These are phyloP conservation scores for Phytophthora pseudosyringae DNA, from an alignment of 352 stramenopile species.

Conservation along the genomic window DNA sequence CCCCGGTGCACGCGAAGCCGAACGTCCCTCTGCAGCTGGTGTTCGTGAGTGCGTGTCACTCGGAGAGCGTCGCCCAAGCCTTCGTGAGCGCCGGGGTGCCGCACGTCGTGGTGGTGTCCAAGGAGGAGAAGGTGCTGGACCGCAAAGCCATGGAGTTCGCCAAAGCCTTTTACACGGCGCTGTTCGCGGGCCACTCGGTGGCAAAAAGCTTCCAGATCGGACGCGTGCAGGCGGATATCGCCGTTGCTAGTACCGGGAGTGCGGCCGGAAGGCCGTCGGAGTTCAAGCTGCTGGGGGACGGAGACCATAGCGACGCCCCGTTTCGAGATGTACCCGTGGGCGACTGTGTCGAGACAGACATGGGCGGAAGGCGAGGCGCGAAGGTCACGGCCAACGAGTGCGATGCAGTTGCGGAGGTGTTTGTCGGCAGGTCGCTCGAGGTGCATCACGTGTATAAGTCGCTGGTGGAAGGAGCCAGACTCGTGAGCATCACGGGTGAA, in stretches of 20 bases:
- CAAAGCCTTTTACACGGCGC: conserved; percentile 89
- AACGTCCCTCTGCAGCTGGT: conserved; percentile 77
- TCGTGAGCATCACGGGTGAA: conserved; percentile 79
- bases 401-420: conserved; percentile 74
- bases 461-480: conserved; percentile 74
- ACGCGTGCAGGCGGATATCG: conserved; percentile 77
- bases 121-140: conserved; percentile 85
- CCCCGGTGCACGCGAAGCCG: conserved; percentile 43
- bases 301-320: conserved; percentile 76
- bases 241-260: conserved; percentile 40
- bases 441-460: conserved; percentile 82
- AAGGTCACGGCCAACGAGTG: conserved; percentile 68
- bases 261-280: conserved; percentile 43
- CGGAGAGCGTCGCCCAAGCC: conserved; percentile 84
- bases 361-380: conserved; percentile 29
- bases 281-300: conserved; percentile 84
- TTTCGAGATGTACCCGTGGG: conserved; percentile 68
- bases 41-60: conserved; percentile 92
- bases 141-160: conserved; percentile 90
- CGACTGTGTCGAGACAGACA: conserved; percentile 66
- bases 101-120: conserved; percentile 91
- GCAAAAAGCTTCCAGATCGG: conserved; percentile 85
- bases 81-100: conserved; percentile 91
- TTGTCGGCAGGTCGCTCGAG: conserved; percentile 81
- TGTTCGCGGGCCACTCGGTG: conserved; percentile 84